Percentiles rank a stretch among this genome's conserved stretches.
These are phyloP conservation scores for Aegilops umbellulata DNA, from an alignment of 176 grass and related monocot genomes.

Conservation along the genomic window DNA sequence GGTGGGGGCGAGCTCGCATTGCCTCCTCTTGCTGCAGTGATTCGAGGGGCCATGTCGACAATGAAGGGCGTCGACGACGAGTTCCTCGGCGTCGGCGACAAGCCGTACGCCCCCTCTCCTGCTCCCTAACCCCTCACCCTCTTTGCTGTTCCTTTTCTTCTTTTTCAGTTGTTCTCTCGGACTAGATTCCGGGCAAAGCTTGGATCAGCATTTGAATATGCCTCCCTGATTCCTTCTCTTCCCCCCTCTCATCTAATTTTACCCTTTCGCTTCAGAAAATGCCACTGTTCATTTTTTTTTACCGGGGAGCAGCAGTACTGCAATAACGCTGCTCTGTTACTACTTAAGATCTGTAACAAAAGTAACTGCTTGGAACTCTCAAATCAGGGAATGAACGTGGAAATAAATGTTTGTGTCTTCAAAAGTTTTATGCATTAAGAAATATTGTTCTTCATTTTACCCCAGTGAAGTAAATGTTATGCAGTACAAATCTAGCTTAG, in stretches of 20 bases:
- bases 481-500: background rate
- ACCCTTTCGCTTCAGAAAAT: background rate
- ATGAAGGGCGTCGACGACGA: slow-evolving; percentile 80
- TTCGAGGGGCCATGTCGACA: slow-evolving; percentile 4
- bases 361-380: background rate
- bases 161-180: slow-evolving; percentile 10
- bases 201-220: slow-evolving; percentile 33
- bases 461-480: background rate
- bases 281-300: background rate
- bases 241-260: background rate
- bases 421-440: background rate
- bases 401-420: background rate
- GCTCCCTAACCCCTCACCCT: background rate
- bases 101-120: slow-evolving; percentile 32
- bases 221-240: background rate
- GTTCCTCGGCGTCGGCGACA: slow-evolving; percentile 70
- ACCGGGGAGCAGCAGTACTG: background rate
- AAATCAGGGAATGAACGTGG: background rate
- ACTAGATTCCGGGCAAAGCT: slow-evolving; percentile 20
- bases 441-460: background rate
- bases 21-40: background rate
- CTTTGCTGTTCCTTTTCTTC: background rate
- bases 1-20: slow-evolving; percentile 6
- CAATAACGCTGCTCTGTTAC: background rate
- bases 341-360: background rate